Conservation (phyloP, 148 eudicot species). For the Rhododendron ferrugineum region DNA sequence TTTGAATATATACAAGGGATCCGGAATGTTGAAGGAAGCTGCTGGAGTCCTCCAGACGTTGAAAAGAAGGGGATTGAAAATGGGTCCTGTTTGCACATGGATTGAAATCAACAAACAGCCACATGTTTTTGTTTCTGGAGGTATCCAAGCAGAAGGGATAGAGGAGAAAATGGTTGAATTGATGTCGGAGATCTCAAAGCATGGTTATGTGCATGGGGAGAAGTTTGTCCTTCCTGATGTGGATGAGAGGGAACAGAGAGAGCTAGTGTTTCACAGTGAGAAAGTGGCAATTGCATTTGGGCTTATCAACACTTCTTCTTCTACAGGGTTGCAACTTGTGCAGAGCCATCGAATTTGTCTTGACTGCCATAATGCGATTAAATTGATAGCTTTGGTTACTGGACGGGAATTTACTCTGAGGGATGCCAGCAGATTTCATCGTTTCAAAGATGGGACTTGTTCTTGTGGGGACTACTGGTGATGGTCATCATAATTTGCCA, state of each 20-base stretch:
- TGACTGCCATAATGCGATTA: conserved; percentile 64
- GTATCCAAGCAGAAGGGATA: conserved; percentile 45
- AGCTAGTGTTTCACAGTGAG: conserved; percentile 61
- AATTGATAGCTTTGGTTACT: conserved; percentile 46
- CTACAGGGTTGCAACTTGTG: conserved; percentile 54
- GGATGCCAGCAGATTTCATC: conserved; percentile 78
- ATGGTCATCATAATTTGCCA: background rate
- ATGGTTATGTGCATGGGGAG: conserved; percentile 50
- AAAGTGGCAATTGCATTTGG: conserved; percentile 76
- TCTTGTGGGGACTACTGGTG: conserved; percentile 95
- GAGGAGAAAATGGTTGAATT: conserved; percentile 41
- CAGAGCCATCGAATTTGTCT: conserved; percentile 70
- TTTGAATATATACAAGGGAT: conserved; percentile 58
- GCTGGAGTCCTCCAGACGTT: conserved; percentile 57
- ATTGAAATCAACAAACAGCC: conserved; percentile 67
- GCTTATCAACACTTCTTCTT: conserved; percentile 43
- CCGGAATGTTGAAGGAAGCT: conserved; percentile 62
- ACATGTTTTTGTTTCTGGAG: conserved; percentile 48
- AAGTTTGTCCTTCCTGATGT: conserved; percentile 71
- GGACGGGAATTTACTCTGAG: conserved; percentile 49
- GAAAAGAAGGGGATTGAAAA: conserved; percentile 55
- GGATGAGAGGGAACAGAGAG: conserved; percentile 54
- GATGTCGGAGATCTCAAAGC: conserved; percentile 46
- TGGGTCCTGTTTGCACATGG: conserved; percentile 75
- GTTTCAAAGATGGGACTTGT: conserved; percentile 52